Conservation (phyloP, 108 stramenopile species). For the Nitzschia putrida region DNA sequence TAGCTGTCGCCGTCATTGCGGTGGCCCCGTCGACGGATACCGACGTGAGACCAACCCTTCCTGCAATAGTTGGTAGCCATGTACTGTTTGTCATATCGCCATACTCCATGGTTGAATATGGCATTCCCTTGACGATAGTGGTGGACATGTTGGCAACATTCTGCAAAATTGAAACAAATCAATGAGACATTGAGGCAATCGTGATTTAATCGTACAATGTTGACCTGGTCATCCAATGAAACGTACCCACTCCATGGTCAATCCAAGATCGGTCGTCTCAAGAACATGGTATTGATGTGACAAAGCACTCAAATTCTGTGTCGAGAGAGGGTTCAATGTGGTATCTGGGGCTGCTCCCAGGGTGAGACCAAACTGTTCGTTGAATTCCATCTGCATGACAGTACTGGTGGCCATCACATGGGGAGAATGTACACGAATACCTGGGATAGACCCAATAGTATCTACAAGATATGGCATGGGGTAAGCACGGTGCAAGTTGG, state of each 20-base stretch:
- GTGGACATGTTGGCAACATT: conserved; percentile 58
- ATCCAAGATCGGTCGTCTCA: conserved; percentile 55
- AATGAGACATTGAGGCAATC: too few species aligned
- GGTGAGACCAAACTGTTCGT: conserved; percentile 62
- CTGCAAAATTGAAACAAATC: conserved; percentile 13
- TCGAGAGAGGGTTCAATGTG: background rate
- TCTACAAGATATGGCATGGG: conserved; percentile 80
- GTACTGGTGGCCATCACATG: conserved; percentile 46
- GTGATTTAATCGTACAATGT: too few species aligned
- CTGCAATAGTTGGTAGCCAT: conserved; percentile 46
- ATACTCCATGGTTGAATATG: conserved; percentile 83
- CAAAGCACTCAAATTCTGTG: conserved; percentile 17
- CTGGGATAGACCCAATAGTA: conserved; percentile 68
- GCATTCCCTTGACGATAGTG: conserved; percentile 84
- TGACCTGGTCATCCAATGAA: background rate
- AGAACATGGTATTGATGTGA: conserved; percentile 31
- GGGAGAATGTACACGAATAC: conserved; percentile 61
- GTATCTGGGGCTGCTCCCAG: conserved; percentile 56
- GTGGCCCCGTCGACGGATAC: conserved; percentile 24
- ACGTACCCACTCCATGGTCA: conserved; percentile 72
- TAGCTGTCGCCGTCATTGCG: conserved; percentile 30
- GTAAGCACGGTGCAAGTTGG: conserved; percentile 59
- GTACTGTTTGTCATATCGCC: conserved; percentile 8
- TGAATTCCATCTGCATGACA: conserved; percentile 64
- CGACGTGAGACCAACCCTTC: conserved; percentile 17